Percentiles rank a stretch among this genome's conserved stretches.
Evolutionary conservation across 2,329 filamentous ascomycete genomes (phyloP).

Genomic region (Coccinonectria pachysandricola): DNA sequence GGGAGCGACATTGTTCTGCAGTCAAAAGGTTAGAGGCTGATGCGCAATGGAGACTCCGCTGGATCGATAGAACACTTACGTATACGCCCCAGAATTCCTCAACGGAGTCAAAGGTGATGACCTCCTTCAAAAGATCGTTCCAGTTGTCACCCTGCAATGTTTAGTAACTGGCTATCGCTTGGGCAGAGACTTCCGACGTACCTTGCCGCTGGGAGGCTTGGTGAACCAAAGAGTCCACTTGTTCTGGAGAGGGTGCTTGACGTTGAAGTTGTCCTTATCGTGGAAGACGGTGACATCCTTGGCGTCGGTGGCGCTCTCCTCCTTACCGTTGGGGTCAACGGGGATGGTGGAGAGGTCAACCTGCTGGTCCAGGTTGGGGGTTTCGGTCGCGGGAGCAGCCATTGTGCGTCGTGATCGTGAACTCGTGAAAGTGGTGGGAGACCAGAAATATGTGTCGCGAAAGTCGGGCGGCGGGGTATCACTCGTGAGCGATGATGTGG

Average conservation of each 20-base stretch:
- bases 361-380: constrained; percentile 37
- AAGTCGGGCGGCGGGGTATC: constrained; percentile 20
- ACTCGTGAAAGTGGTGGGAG: constrained; percentile 5
- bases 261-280: constrained; percentile 97
- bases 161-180: no score
- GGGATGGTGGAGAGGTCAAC: constrained; percentile 60
- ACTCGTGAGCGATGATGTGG: constrained; percentile 9
- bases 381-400: constrained; percentile 25
- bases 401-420: constrained; percentile 18
- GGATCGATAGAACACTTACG: constrained; percentile 46
- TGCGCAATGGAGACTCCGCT: no score
- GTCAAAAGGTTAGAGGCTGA: constrained; percentile 6
- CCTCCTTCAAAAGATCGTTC: constrained; percentile 96
- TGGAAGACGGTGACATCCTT: constrained; percentile 76
- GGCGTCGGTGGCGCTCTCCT: constrained; percentile 39
- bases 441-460: constrained; percentile 6
- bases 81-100: constrained; percentile 99
- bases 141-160: constrained; percentile 80
- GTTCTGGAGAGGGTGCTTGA: constrained; percentile 96
- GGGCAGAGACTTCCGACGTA: no score
- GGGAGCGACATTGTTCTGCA: constrained; percentile 93
- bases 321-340: constrained; percentile 52
- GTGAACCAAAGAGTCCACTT: constrained; percentile 99
- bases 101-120: constrained; percentile 96
- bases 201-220: constrained; percentile 93